phyloP scores from a whole-genome alignment of 768 basidiomycete species.

The Astraeus odoratus region DNA sequence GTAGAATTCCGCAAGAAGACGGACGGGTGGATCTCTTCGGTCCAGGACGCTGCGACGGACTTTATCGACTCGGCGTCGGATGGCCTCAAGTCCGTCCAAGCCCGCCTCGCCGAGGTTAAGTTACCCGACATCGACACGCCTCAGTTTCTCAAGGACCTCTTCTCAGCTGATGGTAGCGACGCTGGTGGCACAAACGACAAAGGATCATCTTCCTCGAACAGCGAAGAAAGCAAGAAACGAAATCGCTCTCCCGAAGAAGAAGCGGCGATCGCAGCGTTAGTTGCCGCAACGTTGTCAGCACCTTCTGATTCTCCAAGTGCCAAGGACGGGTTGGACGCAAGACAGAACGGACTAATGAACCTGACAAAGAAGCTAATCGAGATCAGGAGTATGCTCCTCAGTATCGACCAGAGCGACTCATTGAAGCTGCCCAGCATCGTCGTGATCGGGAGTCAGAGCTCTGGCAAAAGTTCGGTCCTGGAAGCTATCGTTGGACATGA shows the following conservation, averaged over 20 bases:
- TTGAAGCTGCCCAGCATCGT: conserved; percentile 96
- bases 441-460: conserved; percentile 97
- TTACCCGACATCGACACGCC: conserved; percentile 50
- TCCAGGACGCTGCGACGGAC: conserved; percentile 55
- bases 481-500: conserved; percentile 98
- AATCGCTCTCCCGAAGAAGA: conserved; percentile 47
- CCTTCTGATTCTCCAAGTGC: conserved; percentile 47
- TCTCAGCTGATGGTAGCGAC: conserved; percentile 28
- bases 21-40: conserved; percentile 54
- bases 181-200: conserved; percentile 3
- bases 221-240: conserved; percentile 29
- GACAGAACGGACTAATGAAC: conserved; percentile 84
- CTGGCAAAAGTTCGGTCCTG: conserved; percentile 95
- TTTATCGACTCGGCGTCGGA: conserved; percentile 69
- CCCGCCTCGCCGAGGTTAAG: conserved; percentile 54
- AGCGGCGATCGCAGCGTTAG: conserved; percentile 62
- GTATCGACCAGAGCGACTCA: conserved; percentile 92
- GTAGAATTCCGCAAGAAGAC: conserved; percentile 70
- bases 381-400: conserved; percentile 88
- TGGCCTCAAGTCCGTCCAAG: conserved; percentile 52
- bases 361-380: conserved; percentile 94
- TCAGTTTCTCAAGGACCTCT: conserved; percentile 65
- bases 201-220: conserved; percentile 22
- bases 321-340: conserved; percentile 33
- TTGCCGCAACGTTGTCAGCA: conserved; percentile 74